Evolutionary conservation across 2,329 filamentous ascomycete genomes (phyloP).

Genomic region (Ampelomyces quisqualis): DNA sequence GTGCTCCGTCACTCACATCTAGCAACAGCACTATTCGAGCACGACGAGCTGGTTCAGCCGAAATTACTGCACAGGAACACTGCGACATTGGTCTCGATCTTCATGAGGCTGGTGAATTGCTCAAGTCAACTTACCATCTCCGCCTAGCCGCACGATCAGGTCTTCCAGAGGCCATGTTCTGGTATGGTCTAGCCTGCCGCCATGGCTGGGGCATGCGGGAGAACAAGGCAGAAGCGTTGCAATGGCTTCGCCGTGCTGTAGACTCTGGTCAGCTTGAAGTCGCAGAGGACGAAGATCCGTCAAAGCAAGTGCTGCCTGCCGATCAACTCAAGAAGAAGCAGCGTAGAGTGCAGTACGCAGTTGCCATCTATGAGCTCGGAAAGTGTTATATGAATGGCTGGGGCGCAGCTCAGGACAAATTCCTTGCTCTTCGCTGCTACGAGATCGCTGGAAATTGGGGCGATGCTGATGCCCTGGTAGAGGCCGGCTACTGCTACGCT

Average conservation of each 20-base stretch:
- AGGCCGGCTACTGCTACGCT: conserved; percentile 95
- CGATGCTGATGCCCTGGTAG: conserved; percentile 87
- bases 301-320: conserved; percentile 61
- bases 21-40: conserved; percentile 50
- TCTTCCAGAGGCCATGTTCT: conserved; percentile 89
- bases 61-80: conserved; percentile 83
- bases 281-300: conserved; percentile 72
- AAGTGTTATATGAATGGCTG: conserved; percentile 98
- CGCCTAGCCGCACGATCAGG: conserved; percentile 83
- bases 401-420: conserved; percentile 92
- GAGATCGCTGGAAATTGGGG: conserved; percentile 97
- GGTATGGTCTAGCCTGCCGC: conserved; percentile 91
- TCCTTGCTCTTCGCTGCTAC: conserved; percentile 85
- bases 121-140: conserved; percentile 94
- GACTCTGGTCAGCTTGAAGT: conserved; percentile 80
- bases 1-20: conserved; percentile 41
- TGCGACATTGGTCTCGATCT: conserved; percentile 85
- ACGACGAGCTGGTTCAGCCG: conserved; percentile 53
- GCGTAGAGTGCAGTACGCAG: conserved; percentile 86
- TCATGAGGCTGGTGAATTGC: conserved; percentile 82
- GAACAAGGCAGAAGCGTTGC: conserved; percentile 84
- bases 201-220: conserved; percentile 98
- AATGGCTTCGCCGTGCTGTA: conserved; percentile 89
- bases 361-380: conserved; percentile 94
- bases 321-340: conserved; percentile 73